These are phyloP conservation scores for Kwoniella shandongensis DNA, from an alignment of 768 basidiomycete species.

Conservation along the genomic window DNA sequence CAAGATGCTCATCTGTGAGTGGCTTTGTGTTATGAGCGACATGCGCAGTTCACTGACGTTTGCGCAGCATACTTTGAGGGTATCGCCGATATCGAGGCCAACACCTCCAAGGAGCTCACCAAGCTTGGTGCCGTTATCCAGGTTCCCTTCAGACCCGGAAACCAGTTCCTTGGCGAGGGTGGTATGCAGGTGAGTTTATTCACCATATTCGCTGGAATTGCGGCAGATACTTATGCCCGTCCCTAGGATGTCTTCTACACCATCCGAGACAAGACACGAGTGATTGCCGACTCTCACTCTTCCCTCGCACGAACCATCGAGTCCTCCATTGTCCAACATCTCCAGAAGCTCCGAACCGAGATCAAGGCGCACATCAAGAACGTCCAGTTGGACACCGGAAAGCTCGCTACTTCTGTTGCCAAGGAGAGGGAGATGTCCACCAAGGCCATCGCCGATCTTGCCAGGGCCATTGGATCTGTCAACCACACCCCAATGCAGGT, in stretches of 20 bases:
- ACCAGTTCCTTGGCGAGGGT: conserved; percentile 97
- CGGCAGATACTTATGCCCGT: background rate
- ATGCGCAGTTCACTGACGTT: conserved; percentile 2
- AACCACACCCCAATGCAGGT: conserved; percentile 93
- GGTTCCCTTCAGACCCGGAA: conserved; percentile 90
- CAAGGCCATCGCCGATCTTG: conserved; percentile 79
- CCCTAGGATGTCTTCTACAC: conserved; percentile 85
- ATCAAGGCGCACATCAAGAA: conserved; percentile 98
- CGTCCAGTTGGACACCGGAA: conserved; percentile 92
- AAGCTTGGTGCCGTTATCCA: conserved; percentile 95
- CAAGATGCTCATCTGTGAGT: conserved; percentile 74
- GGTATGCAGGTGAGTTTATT: conserved; percentile 66
- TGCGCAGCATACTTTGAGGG: conserved; percentile 69
- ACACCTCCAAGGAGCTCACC: conserved; percentile 85
- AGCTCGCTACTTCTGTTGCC: conserved; percentile 84
- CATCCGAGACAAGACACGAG: conserved; percentile 88
- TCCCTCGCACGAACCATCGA: conserved; percentile 95
- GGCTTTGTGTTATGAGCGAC: background rate
- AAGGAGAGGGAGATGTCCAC: conserved; percentile 88
- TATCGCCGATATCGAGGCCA: conserved; percentile 87
- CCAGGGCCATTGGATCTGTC: conserved; percentile 80
- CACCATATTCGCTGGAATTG: background rate
- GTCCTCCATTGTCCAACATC: conserved; percentile 93
- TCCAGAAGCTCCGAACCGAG: conserved; percentile 89
- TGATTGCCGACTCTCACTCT: conserved; percentile 92